phyloP scores from a whole-genome alignment of 2,329 filamentous ascomycete genomes.

The Geosmithia morbida region DNA sequence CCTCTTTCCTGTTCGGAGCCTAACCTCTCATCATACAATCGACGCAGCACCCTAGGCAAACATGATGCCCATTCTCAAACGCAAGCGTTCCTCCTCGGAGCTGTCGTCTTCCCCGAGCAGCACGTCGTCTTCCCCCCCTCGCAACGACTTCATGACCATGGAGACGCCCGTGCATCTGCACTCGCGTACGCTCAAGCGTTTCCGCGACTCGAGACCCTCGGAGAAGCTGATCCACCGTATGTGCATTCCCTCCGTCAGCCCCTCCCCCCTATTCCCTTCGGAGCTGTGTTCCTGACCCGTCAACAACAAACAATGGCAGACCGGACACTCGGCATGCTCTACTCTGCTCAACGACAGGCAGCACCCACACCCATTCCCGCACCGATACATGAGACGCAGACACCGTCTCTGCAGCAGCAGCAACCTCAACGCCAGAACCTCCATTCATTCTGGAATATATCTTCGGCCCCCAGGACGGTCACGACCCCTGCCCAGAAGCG shows the following conservation, averaged over 20 bases:
- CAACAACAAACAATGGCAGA: too few species aligned
- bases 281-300: constrained; percentile 1
- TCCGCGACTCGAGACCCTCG: constrained; percentile 42
- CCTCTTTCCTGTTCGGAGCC: too few species aligned
- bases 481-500: constrained; percentile 10
- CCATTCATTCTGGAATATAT: constrained; percentile 48
- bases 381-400: too few species aligned
- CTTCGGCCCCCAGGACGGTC: constrained; percentile 17
- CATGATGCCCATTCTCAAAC: constrained; percentile 29
- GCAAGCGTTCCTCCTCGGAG: constrained; percentile 48
- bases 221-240: constrained; percentile 40
- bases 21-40: too few species aligned
- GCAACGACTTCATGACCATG: constrained; percentile 13
- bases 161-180: constrained; percentile 26
- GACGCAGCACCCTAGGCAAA: too few species aligned
- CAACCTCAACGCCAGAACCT: constrained; percentile 31
- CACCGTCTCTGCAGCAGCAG: background rate
- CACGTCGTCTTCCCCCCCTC: constrained; percentile 21
- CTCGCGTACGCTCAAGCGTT: constrained; percentile 46
- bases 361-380: constrained; percentile 1
- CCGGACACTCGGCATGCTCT: constrained; percentile 43
- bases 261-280: background rate
- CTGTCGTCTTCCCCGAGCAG: constrained; percentile 29
- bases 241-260: constrained; percentile 10
- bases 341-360: constrained; percentile 29